Base-by-base conservation (phyloP, 1,139 yeast genomes). In the Taphrina wiesneri region DNA sequence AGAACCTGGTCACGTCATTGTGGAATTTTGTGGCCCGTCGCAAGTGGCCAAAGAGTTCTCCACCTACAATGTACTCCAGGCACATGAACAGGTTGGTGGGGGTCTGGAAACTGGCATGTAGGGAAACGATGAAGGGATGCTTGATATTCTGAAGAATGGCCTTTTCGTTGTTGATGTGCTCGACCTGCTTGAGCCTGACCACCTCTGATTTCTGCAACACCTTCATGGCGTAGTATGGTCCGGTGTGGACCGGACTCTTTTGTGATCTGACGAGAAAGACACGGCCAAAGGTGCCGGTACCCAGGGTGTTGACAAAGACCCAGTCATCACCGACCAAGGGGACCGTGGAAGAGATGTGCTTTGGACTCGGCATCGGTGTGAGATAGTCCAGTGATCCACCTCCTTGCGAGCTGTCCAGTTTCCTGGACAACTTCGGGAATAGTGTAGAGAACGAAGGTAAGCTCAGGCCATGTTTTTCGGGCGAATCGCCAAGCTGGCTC, bases 11-110 rank as follows among this genome's bases (percentile, higher is more conserved):
- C 56, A 86, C 85, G 62, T 85, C 85, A 74, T 92, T 98, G 59
- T 88, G 85, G 67, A 93, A 81, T 73, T 91, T 91, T 72, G 95
- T 82, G 67, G 89, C 89, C 74, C 90, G 90, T 76, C 93, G 99
- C 73, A 93, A 93, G 75, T 93, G 99, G 96, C 97, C 91, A 98
- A 93, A 93, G 74, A 93, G 83, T 79, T 93, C 99, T 76, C 99
- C 99, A 67, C 99, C 99, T n/a, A 95, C 86, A 65, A 93, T 87
- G 74, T 91, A 93, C 76, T 93, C 98, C 98, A 93, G 92, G n/a
- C 96, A 98, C 78, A 95, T 93, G 77, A 95, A 93, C 53, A 93
- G 89, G 75, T 98, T 85, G 75, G 95, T 92, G 72, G 93, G 98
- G 0, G 99, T 93, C 78, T 93, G 99, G 83, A 93, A 93, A 75